phyloP scores from a whole-genome alignment of 805 yeast genomes.

The Monosporozyma solicola region DNA sequence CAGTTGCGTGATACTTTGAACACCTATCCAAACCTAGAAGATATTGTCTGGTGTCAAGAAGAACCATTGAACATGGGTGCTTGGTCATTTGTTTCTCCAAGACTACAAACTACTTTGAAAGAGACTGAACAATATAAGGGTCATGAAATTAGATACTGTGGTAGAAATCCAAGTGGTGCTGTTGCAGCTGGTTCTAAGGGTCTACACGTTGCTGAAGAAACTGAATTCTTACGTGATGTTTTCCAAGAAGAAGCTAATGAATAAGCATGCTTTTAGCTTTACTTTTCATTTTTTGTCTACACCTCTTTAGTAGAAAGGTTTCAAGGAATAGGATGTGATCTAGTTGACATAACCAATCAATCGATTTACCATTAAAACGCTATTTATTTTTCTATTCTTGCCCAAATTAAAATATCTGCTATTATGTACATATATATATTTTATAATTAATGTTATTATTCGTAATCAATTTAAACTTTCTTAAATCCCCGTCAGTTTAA shows the following conservation, averaged over 20 bases:
- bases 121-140: constrained; percentile 65
- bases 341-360: background rate
- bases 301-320: background rate
- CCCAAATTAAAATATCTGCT: background rate
- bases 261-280: background rate
- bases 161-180: constrained; percentile 96
- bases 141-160: constrained; percentile 68
- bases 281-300: background rate
- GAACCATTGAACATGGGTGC: constrained; percentile 98
- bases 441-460: background rate
- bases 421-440: background rate
- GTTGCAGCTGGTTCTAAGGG: constrained; percentile 96
- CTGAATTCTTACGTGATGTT: constrained; percentile 72
- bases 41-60: constrained; percentile 95
- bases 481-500: background rate
- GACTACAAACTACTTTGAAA: constrained; percentile 65
- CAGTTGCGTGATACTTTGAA: constrained; percentile 79
- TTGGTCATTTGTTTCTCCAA: constrained; percentile 72
- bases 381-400: background rate
- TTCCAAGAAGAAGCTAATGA: constrained; percentile 29
- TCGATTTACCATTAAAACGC: background rate
- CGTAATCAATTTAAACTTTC: background rate
- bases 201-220: constrained; percentile 83
- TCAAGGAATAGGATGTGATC: background rate
- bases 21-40: constrained; percentile 73